phyloP scores from a whole-genome alignment of 2,329 filamentous ascomycete species.

The Colletotrichum sp. region DNA sequence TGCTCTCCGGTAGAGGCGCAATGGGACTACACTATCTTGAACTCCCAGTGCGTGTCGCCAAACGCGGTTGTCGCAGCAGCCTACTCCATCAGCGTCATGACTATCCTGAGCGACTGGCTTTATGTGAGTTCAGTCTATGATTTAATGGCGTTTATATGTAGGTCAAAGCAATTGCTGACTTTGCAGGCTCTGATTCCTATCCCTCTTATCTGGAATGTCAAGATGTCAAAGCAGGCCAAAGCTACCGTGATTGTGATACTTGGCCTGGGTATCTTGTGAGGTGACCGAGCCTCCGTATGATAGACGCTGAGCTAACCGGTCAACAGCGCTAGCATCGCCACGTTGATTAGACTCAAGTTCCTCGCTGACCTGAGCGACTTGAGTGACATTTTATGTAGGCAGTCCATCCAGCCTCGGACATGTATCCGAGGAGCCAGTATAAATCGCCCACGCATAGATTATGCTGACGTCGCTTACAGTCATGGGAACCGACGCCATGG shows the following conservation, averaged over 20 bases:
- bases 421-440: neutral
- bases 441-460: neutral
- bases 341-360: slow-evolving; percentile 55
- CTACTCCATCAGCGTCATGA: slow-evolving; percentile 58
- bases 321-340: slow-evolving; percentile 57
- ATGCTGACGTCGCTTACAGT: slow-evolving; percentile 31
- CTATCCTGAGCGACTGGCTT: slow-evolving; percentile 58
- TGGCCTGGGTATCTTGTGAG: slow-evolving; percentile 55
- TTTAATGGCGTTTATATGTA: neutral
- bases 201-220: slow-evolving; percentile 59
- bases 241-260: slow-evolving; percentile 54
- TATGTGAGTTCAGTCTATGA: slow-evolving; percentile 38
- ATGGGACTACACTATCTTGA: slow-evolving; percentile 56
- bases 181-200: slow-evolving; percentile 53
- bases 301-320: neutral
- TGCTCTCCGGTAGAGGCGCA: slow-evolving; percentile 54
- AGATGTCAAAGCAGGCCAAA: slow-evolving; percentile 58
- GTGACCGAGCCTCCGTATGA: neutral
- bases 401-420: neutral
- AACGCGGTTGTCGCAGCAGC: slow-evolving; percentile 51
- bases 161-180: neutral
- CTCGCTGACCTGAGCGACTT: slow-evolving; percentile 48
- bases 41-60: slow-evolving; percentile 46
- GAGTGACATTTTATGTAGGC: slow-evolving; percentile 54
- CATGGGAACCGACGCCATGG: slow-evolving; percentile 55